These are phyloP conservation scores for Schwanniomyces pseudopolymorphus DNA, from an alignment of 805 yeast species.

Conservation along the genomic window DNA sequence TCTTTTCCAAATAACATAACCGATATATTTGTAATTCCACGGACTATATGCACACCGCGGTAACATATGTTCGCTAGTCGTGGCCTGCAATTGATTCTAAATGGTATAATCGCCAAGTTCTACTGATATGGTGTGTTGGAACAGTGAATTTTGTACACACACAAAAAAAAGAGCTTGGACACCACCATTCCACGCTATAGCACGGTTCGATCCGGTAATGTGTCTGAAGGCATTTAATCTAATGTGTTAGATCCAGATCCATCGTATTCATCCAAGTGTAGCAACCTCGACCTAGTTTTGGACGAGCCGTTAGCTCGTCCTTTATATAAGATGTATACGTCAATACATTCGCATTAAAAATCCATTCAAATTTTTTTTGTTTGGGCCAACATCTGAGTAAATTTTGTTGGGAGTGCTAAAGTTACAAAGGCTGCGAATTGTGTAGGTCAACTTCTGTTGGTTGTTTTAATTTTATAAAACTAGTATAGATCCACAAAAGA, in stretches of 20 bases:
- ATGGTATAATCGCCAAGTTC: not conserved
- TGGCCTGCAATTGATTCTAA: not conserved
- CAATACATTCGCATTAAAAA: slow-evolving; percentile 5
- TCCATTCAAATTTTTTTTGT: slow-evolving; percentile 3
- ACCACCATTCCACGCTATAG: too few relatives aligned
- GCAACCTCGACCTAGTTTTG: not conserved
- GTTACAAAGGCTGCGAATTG: slow-evolving; percentile 2
- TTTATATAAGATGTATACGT: slow-evolving; percentile 4
- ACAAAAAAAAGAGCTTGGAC: too few relatives aligned
- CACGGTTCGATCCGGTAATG: too few relatives aligned
- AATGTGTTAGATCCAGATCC: not conserved
- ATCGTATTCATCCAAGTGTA: not conserved
- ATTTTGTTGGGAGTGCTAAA: slow-evolving; percentile 7
- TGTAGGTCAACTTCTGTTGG: not conserved
- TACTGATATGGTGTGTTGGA: not conserved
- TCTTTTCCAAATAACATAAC: not conserved
- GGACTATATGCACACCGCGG: not conserved
- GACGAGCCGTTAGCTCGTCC: not conserved
- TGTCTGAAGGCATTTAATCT: too few relatives aligned
- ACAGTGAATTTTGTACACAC: too few relatives aligned
- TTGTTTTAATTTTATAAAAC: not conserved
- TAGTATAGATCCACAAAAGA: not conserved
- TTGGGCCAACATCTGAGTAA: slow-evolving; percentile 6
- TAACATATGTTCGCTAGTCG: not conserved
- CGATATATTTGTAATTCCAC: not conserved